phyloP scores from a whole-genome alignment of 768 basidiomycete species.

The Termitomyces sp. region DNA sequence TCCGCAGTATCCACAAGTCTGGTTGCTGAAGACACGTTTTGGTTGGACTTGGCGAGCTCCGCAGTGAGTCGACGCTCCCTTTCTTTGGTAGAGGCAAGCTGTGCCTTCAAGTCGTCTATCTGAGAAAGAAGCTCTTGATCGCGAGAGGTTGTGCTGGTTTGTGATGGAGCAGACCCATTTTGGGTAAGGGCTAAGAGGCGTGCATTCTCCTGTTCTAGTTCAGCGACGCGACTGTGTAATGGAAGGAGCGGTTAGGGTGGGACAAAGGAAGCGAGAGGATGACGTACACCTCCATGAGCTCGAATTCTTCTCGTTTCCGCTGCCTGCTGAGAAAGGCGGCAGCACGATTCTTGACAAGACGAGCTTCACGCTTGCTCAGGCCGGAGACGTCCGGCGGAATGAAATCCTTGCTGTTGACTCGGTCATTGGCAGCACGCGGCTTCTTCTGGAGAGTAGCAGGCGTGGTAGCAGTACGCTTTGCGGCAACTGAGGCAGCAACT shows the following conservation, averaged over 20 bases:
- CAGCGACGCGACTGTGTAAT: slow-evolving; percentile 65
- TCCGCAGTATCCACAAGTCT: slow-evolving; percentile 66
- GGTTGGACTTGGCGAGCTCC: slow-evolving; percentile 41
- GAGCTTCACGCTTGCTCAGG: slow-evolving; percentile 84
- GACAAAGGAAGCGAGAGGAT: slow-evolving; percentile 5
- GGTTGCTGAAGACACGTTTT: slow-evolving; percentile 24
- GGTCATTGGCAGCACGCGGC: slow-evolving; percentile 39
- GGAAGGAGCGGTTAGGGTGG: slow-evolving; percentile 14
- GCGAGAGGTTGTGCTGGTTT: slow-evolving; percentile 10
- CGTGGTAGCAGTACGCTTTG: slow-evolving; percentile 43
- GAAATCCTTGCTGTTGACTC: slow-evolving; percentile 71
- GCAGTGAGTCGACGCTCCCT: slow-evolving; percentile 63
- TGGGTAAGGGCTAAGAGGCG: slow-evolving; percentile 59
- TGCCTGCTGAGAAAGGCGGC: slow-evolving; percentile 90
- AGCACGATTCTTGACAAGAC: slow-evolving; percentile 87
- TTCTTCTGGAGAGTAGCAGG: slow-evolving; percentile 33
- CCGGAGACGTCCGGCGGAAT: slow-evolving; percentile 85
- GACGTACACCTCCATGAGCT: slow-evolving; percentile 84
- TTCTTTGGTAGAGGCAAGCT: slow-evolving; percentile 57
- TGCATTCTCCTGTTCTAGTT: slow-evolving; percentile 81
- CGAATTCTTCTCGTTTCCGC: slow-evolving; percentile 89
- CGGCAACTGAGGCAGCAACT: slow-evolving; percentile 21
- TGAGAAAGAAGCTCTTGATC: slow-evolving; percentile 45
- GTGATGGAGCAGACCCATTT: slow-evolving; percentile 24
- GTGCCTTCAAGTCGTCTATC: slow-evolving; percentile 60